Conservation (phyloP, 805 yeast genomes). For the Saccharomycodes ludwigii region DNA sequence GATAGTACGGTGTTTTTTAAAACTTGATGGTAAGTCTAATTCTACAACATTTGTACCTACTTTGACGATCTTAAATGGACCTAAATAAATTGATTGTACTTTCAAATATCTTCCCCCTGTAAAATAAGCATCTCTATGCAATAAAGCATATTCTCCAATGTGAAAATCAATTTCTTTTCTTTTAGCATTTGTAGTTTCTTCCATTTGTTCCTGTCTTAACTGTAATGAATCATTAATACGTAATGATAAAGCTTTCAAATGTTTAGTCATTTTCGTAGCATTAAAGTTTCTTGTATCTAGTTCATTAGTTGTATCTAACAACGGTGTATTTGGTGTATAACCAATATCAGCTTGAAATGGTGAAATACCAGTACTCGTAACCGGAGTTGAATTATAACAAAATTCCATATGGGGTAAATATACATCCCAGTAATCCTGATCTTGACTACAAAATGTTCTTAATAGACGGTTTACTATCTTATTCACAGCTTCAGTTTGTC, state of each 20-base stretch:
- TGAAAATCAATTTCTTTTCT: slow-evolving; percentile 2
- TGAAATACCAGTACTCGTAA: background rate
- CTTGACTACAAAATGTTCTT: background rate
- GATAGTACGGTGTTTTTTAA: slow-evolving; percentile 3
- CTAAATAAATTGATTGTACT: slow-evolving; percentile 6
- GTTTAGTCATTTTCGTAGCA: background rate
- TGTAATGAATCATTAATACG: slow-evolving; percentile 1
- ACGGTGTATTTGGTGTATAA: slow-evolving; percentile 5
- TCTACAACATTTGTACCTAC: background rate
- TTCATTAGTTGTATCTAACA: background rate
- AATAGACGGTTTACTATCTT: slow-evolving; percentile 1
- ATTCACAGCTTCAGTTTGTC: slow-evolving; percentile 5
- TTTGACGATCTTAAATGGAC: slow-evolving; percentile 6
- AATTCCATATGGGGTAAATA: slow-evolving; percentile 4
- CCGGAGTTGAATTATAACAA: slow-evolving; percentile 4
- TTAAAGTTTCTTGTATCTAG: background rate
- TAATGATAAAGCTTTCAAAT: background rate
- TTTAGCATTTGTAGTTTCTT: background rate
- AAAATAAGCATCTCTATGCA: slow-evolving; percentile 6
- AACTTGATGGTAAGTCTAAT: slow-evolving; percentile 4
- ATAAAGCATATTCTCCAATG: slow-evolving; percentile 4
- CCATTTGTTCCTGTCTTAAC: slow-evolving; percentile 1
- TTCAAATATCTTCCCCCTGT: slow-evolving; percentile 2
- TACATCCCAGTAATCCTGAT: slow-evolving; percentile 4
- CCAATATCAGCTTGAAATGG: slow-evolving; percentile 8